Base-by-base conservation (phyloP, 805 yeast genomes). In the Lipomyces chichibuensis region DNA sequence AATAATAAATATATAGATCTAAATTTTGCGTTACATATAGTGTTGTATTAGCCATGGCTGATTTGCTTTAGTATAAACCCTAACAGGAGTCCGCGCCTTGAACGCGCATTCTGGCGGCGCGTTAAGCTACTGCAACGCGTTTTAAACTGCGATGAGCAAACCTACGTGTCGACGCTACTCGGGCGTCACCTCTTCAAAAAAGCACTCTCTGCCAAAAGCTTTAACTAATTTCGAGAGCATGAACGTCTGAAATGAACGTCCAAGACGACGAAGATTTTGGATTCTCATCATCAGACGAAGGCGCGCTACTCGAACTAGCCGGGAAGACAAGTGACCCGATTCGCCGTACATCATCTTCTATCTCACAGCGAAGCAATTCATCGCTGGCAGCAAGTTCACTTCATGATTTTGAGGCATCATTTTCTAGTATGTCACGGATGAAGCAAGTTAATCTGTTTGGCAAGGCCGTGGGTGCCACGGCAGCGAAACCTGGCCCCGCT, bases 371-470 rank as follows among this genome's bases (percentile, higher is more conserved):
- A 20, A 27, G 17, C 33, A 32, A 7, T 32, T 56, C 43, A n/a
- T 27, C 59, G 5, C 9, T 29, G 27, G 27, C 59, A 17, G 33
- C 8, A 25, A 13, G 20, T 13, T 29, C 29, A 53, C 33, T 53
- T 9, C 23, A 53, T 14, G 56, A 29, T 13, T 13, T 13, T 20
- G 25, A 23, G 9, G 23, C 25, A 5, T 33, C 37, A 17, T 5
- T 9, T 25, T 32, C 59, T 13, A 33, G 17, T 20, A 32, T 20
- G 37, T 27, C 39, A 17, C 43, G 37, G 37, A 17, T 25, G 23
- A 25, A 32, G 35, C 62, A 59, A 46, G 37, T 59, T 4, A 46
- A 46, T 49, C 37, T 59, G 23, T 59, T 59, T 49, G 62, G 62
- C 32, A 59, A 29, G 29, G 37, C 62, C 7, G 62, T 35, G 14